These are phyloP conservation scores for Parastagonospora nodorum DNA, from an alignment of 2,329 filamentous ascomycete species.

Conservation along the genomic window DNA sequence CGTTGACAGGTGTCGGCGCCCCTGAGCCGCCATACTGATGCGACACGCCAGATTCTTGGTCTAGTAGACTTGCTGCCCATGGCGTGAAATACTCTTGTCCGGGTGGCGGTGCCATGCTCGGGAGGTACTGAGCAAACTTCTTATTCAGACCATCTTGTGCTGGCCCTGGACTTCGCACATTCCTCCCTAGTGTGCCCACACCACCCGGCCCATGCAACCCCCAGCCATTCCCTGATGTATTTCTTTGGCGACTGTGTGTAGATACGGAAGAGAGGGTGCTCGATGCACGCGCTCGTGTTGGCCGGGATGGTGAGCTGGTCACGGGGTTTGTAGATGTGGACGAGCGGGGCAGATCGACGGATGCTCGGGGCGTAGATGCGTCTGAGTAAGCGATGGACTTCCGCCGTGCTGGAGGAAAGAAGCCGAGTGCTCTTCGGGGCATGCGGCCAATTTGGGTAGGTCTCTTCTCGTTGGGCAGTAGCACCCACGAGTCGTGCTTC, in stretches of 20 bases:
- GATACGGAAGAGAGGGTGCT: slow-evolving; percentile 48
- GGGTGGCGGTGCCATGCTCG: slow-evolving; percentile 67
- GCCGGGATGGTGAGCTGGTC: slow-evolving; percentile 46
- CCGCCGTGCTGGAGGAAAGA: slow-evolving; percentile 88
- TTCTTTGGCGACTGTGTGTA: slow-evolving; percentile 41
- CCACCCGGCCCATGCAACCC: slow-evolving; percentile 80
- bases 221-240: slow-evolving; percentile 52
- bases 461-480: slow-evolving; percentile 71
- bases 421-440: slow-evolving; percentile 79
- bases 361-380: slow-evolving; percentile 68
- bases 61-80: slow-evolving; percentile 44
- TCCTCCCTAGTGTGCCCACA: slow-evolving; percentile 78
- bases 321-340: slow-evolving; percentile 40
- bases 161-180: slow-evolving; percentile 76
- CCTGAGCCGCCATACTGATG: slow-evolving; percentile 37
- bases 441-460: slow-evolving; percentile 87
- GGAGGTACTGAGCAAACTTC: slow-evolving; percentile 82
- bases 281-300: slow-evolving; percentile 39
- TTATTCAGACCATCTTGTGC: slow-evolving; percentile 83
- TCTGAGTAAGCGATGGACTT: slow-evolving; percentile 75
- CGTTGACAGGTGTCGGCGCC: slow-evolving; percentile 33
- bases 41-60: slow-evolving; percentile 35
- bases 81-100: slow-evolving; percentile 61
- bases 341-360: slow-evolving; percentile 63
- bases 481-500: slow-evolving; percentile 89